These are phyloP conservation scores for Corchorus olitorius DNA, from an alignment of 345 rosid genomes.

Conservation along the genomic window DNA sequence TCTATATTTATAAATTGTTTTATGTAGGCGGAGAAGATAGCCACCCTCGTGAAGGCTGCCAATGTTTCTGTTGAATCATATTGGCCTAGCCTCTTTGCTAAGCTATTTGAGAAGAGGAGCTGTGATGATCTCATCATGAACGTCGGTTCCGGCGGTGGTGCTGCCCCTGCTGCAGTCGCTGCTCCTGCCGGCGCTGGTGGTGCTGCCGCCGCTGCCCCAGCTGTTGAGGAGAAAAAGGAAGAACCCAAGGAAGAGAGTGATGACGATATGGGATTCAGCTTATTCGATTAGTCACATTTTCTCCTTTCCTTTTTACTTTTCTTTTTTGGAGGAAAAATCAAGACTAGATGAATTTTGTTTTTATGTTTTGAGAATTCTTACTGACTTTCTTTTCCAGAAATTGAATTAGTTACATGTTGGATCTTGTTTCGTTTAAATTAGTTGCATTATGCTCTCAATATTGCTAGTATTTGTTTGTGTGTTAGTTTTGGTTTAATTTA, in stretches of 20 bases:
- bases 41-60: constrained; percentile 54
- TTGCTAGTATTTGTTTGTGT: background rate
- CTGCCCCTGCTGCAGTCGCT: constrained; percentile 31
- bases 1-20: background rate
- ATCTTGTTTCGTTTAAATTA: background rate
- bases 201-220: constrained; percentile 43
- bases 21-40: constrained; percentile 61
- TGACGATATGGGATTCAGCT: constrained; percentile 53
- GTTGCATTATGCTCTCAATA: background rate
- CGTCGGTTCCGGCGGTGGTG: constrained; percentile 55
- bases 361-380: background rate
- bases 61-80: constrained; percentile 52
- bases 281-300: constrained; percentile 43
- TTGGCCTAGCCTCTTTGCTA: constrained; percentile 71
- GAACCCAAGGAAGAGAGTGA: constrained; percentile 57
- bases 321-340: background rate
- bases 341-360: constrained; percentile 4
- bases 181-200: constrained; percentile 33
- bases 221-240: constrained; percentile 53
- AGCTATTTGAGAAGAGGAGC: constrained; percentile 55
- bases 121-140: constrained; percentile 55
- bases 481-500: background rate
- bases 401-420: background rate
- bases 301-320: background rate
- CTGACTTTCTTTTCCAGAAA: background rate